Evolutionary conservation across 169 alveolate species (phyloP).

Genomic region (Eimeria necatrix): DNA sequence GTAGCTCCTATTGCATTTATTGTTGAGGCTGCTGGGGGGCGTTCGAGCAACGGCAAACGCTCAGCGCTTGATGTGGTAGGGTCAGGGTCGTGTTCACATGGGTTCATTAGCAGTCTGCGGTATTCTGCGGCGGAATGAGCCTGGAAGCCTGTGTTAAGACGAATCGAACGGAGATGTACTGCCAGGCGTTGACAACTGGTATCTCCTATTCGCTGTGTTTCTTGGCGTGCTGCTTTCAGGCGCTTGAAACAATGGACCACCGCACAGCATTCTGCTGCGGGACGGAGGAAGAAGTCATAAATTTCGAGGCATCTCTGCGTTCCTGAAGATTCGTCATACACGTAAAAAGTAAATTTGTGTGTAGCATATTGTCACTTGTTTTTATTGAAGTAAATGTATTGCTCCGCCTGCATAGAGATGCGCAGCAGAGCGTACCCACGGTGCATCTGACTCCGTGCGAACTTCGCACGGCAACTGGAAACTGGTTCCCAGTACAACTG

Average conservation of each 20-base stretch:
- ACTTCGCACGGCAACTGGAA: too few species aligned
- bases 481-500: too few species aligned
- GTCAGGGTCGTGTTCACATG: background rate
- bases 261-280: conserved; percentile 82
- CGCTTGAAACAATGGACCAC: conserved; percentile 80
- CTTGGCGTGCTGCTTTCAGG: conserved; percentile 42
- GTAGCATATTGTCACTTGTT: background rate
- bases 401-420: too few species aligned
- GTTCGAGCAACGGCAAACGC: conserved; percentile 70
- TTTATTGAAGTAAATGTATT: too few species aligned
- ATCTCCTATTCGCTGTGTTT: background rate
- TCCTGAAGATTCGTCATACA: background rate
- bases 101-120: background rate
- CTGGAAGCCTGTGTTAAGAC: too few species aligned
- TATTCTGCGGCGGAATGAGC: too few species aligned
- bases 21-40: conserved; percentile 82
- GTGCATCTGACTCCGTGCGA: too few species aligned
- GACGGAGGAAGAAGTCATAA: conserved; percentile 77
- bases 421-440: too few species aligned
- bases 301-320: conserved; percentile 61
- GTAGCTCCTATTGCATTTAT: conserved; percentile 79
- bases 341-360: background rate
- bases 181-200: too few species aligned
- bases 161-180: too few species aligned
- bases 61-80: conserved; percentile 81